Evolutionary conservation across 2,329 filamentous ascomycete species (phyloP).

Genomic region (Aspergillus sp.): DNA sequence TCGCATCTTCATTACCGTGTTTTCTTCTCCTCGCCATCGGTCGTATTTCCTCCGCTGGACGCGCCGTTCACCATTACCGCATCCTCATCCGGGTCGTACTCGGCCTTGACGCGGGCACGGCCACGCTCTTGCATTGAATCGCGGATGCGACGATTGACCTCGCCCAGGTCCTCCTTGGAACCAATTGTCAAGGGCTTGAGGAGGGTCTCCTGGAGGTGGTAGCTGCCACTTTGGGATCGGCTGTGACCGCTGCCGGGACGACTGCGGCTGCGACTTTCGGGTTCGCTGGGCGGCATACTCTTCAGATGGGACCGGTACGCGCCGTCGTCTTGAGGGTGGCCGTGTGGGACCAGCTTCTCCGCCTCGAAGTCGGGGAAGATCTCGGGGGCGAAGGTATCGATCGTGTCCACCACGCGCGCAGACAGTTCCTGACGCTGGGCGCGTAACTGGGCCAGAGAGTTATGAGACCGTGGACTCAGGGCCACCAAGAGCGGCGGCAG

Average conservation of each 20-base stretch:
- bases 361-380: conserved; percentile 96
- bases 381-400: conserved; percentile 93
- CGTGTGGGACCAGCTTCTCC: conserved; percentile 63
- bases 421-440: conserved; percentile 71
- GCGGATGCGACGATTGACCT: conserved; percentile 80
- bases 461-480: conserved; percentile 78
- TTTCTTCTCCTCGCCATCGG: not conserved
- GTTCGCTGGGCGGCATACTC: conserved; percentile 80
- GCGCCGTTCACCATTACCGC: not conserved
- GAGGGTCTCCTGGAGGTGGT: conserved; percentile 64
- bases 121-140: conserved; percentile 81
- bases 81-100: not conserved
- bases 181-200: conserved; percentile 64
- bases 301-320: conserved; percentile 33
- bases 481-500: conserved; percentile 85
- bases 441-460: conserved; percentile 77
- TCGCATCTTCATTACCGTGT: not conserved
- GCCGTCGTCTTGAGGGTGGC: conserved; percentile 36
- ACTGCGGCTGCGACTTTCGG: conserved; percentile 75
- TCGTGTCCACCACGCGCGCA: conserved; percentile 80
- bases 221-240: conserved; percentile 48
- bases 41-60: not conserved
- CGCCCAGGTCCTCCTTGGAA: conserved; percentile 69
- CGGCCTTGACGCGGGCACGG: not conserved
- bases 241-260: conserved; percentile 64